These are phyloP conservation scores for Desmodesmus armatus DNA, from an alignment of 139 green algal genomes.

Conservation along the genomic window DNA sequence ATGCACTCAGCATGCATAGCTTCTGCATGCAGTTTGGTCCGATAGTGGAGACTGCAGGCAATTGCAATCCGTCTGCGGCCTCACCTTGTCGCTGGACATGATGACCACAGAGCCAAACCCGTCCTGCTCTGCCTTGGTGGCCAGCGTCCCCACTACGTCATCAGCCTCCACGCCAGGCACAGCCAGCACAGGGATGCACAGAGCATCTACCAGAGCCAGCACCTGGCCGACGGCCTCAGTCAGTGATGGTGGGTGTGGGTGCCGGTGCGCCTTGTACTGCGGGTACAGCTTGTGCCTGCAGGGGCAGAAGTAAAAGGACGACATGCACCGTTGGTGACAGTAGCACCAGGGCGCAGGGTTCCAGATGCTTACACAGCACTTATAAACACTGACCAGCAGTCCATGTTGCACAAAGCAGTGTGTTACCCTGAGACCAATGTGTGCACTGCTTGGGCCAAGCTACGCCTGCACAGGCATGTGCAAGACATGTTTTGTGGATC, in stretches of 20 bases:
- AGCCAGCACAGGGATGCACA: slow-evolving; percentile 42
- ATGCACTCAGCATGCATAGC: no score
- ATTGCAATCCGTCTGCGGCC: no score
- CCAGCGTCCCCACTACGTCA: slow-evolving; percentile 77
- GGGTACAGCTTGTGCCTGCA: slow-evolving; percentile 71
- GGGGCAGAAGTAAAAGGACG: background rate
- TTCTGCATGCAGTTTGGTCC: no score
- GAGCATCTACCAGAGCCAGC: slow-evolving; percentile 60
- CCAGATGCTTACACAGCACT: background rate
- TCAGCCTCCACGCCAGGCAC: slow-evolving; percentile 80
- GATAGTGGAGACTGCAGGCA: no score
- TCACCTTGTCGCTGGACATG: slow-evolving; percentile 74
- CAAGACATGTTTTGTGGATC: no score
- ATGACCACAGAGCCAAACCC: slow-evolving; percentile 69
- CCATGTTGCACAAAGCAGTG: no score
- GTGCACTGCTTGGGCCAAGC: no score
- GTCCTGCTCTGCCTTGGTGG: slow-evolving; percentile 32
- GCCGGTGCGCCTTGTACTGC: slow-evolving; percentile 74
- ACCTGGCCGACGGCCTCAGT: slow-evolving; percentile 51
- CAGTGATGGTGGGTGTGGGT: slow-evolving; percentile 56
- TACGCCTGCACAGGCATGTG: no score
- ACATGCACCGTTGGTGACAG: background rate
- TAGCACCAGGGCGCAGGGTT: background rate
- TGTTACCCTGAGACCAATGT: no score
- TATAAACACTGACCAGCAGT: background rate